phyloP scores from a whole-genome alignment of 2,329 filamentous ascomycete genomes.

The Epichloe aotearoae region DNA sequence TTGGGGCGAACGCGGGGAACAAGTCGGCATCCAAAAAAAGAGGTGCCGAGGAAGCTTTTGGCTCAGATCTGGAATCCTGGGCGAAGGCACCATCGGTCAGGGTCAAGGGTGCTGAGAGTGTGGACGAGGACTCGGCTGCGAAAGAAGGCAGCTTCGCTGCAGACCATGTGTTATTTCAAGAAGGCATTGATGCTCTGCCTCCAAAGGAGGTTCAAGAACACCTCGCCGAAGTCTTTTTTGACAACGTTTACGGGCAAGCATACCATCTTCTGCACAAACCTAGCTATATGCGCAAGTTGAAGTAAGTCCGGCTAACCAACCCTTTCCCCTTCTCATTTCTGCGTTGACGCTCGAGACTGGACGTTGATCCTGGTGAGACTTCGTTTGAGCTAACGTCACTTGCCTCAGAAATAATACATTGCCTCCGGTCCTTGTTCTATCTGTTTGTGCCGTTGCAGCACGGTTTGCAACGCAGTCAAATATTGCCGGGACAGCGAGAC shows the following conservation, averaged over 20 bases:
- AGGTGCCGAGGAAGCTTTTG: conserved; percentile 76
- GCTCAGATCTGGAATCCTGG: conserved; percentile 70
- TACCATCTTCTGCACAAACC: conserved; percentile 94
- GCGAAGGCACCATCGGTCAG: conserved; percentile 45
- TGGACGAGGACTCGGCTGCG: conserved; percentile 28
- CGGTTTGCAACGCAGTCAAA: conserved; percentile 85
- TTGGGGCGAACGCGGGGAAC: conserved; percentile 33
- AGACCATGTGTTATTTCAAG: conserved; percentile 63
- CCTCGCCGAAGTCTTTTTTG: conserved; percentile 92
- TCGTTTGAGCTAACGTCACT: conserved; percentile 4
- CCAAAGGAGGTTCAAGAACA: conserved; percentile 84
- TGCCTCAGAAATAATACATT: conserved; percentile 40
- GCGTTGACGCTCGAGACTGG: background rate
- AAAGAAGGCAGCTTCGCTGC: conserved; percentile 51
- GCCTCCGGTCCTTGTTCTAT: conserved; percentile 82
- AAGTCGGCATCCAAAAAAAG: conserved; percentile 65
- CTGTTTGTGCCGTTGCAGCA: conserved; percentile 89
- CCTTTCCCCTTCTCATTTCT: background rate
- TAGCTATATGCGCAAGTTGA: conserved; percentile 83
- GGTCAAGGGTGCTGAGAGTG: conserved; percentile 31
- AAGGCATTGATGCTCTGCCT: conserved; percentile 73
- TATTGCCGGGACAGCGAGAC: conserved; percentile 57
- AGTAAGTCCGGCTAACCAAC: conserved; percentile 29
- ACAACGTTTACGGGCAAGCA: conserved; percentile 87
- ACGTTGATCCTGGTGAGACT: background rate